phyloP scores from a whole-genome alignment of 306 rosid genomes.

The Quercus ilex region DNA sequence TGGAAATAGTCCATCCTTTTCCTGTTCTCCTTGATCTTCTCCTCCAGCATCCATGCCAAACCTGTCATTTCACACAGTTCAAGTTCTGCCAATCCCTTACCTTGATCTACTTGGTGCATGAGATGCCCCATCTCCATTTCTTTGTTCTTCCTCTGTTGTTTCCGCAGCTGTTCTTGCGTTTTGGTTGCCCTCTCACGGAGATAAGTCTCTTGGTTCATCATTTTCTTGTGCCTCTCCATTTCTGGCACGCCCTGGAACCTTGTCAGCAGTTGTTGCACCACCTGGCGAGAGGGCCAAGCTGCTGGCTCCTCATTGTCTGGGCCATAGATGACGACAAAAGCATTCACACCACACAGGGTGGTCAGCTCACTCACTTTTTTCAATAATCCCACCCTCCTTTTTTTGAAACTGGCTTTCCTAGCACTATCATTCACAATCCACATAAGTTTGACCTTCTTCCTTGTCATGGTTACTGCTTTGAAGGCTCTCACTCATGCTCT shows the following conservation, averaged over 20 bases:
- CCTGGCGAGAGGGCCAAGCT: conserved; percentile 28
- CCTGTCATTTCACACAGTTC: not conserved
- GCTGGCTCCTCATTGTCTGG: conserved; percentile 2
- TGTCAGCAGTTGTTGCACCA: conserved; percentile 12
- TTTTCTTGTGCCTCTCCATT: conserved; percentile 23
- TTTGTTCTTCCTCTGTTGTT: conserved; percentile 14
- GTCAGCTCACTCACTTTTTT: conserved; percentile 39
- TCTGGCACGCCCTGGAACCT: conserved; percentile 22
- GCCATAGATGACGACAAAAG: conserved; percentile 17
- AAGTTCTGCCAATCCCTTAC: conserved; percentile 15
- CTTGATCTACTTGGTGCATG: conserved; percentile 21
- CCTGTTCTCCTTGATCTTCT: conserved; percentile 2
- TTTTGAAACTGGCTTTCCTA: conserved; percentile 29
- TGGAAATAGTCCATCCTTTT: conserved; percentile 1
- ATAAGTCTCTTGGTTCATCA: conserved; percentile 33
- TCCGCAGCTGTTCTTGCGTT: conserved; percentile 17
- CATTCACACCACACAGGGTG: conserved; percentile 30
- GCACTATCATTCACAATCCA: conserved; percentile 32
- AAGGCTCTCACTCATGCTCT: not conserved
- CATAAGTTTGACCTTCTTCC: conserved; percentile 25
- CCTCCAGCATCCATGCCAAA: conserved; percentile 11
- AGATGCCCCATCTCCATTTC: conserved; percentile 17
- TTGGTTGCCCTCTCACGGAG: conserved; percentile 24
- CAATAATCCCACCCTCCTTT: conserved; percentile 25
- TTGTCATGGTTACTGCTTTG: conserved; percentile 21